Conservation (phyloP, 345 rosid species). For the Heritiera fomes region DNA sequence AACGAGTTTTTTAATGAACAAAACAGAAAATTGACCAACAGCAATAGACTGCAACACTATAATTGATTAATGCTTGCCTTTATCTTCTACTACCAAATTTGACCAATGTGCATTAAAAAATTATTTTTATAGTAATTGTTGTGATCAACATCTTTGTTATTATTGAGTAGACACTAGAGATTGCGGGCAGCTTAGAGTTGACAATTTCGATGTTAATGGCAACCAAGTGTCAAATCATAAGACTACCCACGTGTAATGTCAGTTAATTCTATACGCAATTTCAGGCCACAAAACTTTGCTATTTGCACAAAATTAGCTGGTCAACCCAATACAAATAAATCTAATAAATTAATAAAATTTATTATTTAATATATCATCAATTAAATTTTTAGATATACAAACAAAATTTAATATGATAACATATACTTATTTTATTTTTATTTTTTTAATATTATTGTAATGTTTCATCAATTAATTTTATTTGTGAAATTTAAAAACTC, state of each 20-base stretch:
- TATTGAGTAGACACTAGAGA: slow-evolving; percentile 21
- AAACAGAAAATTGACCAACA: no score
- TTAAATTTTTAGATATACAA: no score
- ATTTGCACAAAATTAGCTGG: neutral
- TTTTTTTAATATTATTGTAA: no score
- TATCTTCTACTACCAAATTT: neutral
- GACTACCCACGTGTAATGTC: neutral
- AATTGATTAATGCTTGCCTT: neutral
- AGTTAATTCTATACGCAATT: neutral
- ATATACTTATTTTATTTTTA: no score
- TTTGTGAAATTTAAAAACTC: no score
- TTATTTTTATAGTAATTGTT: neutral
- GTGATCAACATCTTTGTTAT: slow-evolving; percentile 21
- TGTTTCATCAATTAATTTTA: no score
- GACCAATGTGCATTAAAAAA: neutral
- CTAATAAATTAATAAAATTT: neutral
- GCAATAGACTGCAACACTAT: neutral
- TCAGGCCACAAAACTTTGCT: neutral
- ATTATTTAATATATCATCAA: no score
- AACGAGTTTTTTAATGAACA: no score
- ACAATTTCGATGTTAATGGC: slow-evolving; percentile 29
- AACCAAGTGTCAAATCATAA: slow-evolving; percentile 19
- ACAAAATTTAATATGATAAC: no score
- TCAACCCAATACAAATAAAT: neutral
- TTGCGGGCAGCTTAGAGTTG: slow-evolving; percentile 19